phyloP scores from a whole-genome alignment of 2,329 filamentous ascomycete genomes.

The Sarocladium oryzae region DNA sequence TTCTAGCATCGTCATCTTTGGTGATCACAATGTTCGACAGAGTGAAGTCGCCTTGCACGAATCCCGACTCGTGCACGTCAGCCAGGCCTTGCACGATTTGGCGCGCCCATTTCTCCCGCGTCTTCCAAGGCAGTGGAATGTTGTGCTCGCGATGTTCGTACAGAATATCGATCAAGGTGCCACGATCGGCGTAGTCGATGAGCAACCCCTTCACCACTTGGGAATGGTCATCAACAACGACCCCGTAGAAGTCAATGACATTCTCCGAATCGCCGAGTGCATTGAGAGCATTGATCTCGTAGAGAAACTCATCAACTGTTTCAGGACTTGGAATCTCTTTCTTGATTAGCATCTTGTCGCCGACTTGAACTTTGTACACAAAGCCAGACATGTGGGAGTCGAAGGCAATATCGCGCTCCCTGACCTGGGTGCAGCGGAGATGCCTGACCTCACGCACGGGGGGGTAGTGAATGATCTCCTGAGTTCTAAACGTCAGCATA shows the following conservation, averaged over 20 bases:
- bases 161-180: conserved; percentile 83
- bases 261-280: conserved; percentile 64
- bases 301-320: conserved; percentile 91
- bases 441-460: conserved; percentile 67
- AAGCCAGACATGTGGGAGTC: conserved; percentile 94
- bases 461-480: conserved; percentile 87
- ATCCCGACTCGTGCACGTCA: conserved; percentile 91
- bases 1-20: conserved; percentile 75
- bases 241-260: conserved; percentile 80
- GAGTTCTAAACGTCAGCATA: conserved; percentile 6
- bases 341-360: conserved; percentile 72
- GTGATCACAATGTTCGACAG: conserved; percentile 96
- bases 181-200: conserved; percentile 80
- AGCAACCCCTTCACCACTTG: conserved; percentile 79
- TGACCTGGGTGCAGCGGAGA: conserved; percentile 56
- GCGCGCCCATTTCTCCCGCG: conserved; percentile 78
- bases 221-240: conserved; percentile 85
- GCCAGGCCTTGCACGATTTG: conserved; percentile 86
- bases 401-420: conserved; percentile 72
- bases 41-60: conserved; percentile 96
- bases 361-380: conserved; percentile 82
- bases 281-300: conserved; percentile 93
- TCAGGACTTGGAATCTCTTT: conserved; percentile 97
- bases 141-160: conserved; percentile 64
- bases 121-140: conserved; percentile 57